Conservation (phyloP, 371 early-diverging fungal genomes). For the Smittium culicis region DNA sequence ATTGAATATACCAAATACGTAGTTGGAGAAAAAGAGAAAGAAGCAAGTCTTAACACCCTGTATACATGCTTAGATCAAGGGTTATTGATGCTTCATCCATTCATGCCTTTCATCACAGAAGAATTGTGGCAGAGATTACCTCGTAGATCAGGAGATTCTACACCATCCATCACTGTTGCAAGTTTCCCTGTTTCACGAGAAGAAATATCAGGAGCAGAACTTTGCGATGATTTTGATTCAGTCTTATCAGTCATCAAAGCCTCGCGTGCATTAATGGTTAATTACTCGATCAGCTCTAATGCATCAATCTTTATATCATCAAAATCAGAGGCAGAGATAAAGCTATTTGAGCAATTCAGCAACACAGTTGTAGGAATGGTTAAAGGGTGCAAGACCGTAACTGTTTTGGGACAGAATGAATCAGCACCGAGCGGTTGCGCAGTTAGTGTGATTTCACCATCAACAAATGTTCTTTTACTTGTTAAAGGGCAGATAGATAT, state of each 20-base stretch:
- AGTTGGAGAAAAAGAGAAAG: conserved; percentile 39
- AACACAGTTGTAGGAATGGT: conserved; percentile 46
- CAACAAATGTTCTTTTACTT: conserved; percentile 43
- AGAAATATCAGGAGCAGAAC: conserved; percentile 39
- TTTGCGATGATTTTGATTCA: conserved; percentile 61
- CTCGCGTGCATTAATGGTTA: conserved; percentile 56
- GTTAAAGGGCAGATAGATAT: conserved; percentile 65
- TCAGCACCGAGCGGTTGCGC: conserved; percentile 62
- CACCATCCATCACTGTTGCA: conserved; percentile 48
- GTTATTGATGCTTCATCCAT: conserved; percentile 89
- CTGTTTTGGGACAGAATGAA: conserved; percentile 33
- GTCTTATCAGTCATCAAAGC: conserved; percentile 59
- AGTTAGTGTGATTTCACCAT: conserved; percentile 40
- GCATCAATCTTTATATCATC: conserved; percentile 31
- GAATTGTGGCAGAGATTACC: conserved; percentile 93
- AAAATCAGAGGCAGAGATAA: conserved; percentile 15
- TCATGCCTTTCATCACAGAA: conserved; percentile 99
- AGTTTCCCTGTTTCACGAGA: conserved; percentile 42
- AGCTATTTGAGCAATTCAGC: conserved; percentile 24
- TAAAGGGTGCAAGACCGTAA: conserved; percentile 53
- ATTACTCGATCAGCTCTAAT: conserved; percentile 45
- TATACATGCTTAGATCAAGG: conserved; percentile 91
- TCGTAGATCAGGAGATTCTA: conserved; percentile 47
- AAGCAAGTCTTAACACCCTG: conserved; percentile 61
- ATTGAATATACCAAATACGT: conserved; percentile 86